phyloP scores from a whole-genome alignment of 73 alveolate species.

The Strombidium stylifer region DNA sequence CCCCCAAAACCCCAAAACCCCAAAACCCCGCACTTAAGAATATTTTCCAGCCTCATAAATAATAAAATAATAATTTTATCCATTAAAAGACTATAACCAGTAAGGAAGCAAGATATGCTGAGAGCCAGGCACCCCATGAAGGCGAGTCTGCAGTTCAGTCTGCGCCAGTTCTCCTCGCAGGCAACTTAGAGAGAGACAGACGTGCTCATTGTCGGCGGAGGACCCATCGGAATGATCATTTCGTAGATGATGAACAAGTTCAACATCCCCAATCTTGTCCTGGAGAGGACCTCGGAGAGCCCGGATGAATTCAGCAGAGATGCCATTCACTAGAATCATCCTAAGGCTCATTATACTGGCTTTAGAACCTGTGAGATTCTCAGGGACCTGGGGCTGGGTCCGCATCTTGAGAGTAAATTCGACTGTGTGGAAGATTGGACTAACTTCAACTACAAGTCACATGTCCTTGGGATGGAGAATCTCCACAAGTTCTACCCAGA shows the following conservation, averaged over 20 bases:
- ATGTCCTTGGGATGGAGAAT: slow-evolving; percentile 22
- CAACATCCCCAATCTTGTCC: slow-evolving; percentile 17
- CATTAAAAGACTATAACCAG: no score
- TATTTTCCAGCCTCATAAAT: no score
- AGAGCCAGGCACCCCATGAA: no score
- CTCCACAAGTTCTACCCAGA: neutral
- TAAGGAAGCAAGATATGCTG: no score
- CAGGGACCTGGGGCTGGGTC: slow-evolving; percentile 38
- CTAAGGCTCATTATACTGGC: slow-evolving; percentile 66
- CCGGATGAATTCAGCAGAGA: neutral
- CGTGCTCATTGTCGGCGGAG: slow-evolving; percentile 61
- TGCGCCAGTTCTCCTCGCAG: no score
- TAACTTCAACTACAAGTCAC: slow-evolving; percentile 14
- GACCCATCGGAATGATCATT: slow-evolving; percentile 76
- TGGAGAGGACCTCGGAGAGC: slow-evolving; percentile 17
- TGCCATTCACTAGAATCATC: slow-evolving; percentile 25
- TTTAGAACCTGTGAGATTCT: slow-evolving; percentile 64
- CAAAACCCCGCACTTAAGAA: no score
- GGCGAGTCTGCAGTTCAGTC: no score
- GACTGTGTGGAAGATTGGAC: slow-evolving; percentile 28
- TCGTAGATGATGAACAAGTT: slow-evolving; percentile 50
- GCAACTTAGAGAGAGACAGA: no score
- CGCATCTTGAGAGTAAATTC: slow-evolving; percentile 12
- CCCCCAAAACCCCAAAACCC: no score
- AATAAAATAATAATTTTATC: no score